Conservation (phyloP, 345 rosid species). For the Pugionium dolabratum region DNA sequence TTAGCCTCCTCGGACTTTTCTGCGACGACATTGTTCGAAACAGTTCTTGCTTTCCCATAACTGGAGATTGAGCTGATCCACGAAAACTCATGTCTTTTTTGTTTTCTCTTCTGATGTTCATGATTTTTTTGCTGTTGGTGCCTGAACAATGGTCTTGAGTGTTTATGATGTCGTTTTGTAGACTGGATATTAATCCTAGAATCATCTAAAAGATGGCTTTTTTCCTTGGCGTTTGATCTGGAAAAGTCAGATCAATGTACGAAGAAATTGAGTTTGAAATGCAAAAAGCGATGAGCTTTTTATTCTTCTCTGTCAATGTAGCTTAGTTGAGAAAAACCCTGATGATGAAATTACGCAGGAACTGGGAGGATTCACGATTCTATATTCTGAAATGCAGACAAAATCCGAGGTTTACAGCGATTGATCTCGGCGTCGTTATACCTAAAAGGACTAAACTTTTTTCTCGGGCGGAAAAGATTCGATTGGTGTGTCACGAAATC, state of each 20-base stretch:
- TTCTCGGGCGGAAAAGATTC: neutral
- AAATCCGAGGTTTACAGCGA: neutral
- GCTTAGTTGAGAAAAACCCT: constrained; percentile 19
- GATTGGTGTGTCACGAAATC: neutral
- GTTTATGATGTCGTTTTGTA: constrained; percentile 32
- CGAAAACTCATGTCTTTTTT: constrained; percentile 19
- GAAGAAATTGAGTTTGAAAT: neutral
- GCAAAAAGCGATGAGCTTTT: neutral
- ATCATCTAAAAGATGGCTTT: constrained; percentile 10
- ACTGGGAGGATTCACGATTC: neutral
- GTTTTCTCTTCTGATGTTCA: constrained; percentile 39
- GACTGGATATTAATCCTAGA: constrained; percentile 22
- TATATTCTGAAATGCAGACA: neutral
- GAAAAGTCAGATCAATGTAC: constrained; percentile 8
- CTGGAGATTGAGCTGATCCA: constrained; percentile 26
- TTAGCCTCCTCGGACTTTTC: constrained; percentile 43
- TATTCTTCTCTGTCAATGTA: constrained; percentile 13
- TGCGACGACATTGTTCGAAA: constrained; percentile 37
- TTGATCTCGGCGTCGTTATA: constrained; percentile 7
- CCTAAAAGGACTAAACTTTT: neutral
- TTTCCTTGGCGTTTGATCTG: constrained; percentile 1
- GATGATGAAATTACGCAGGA: neutral
- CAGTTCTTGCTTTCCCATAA: constrained; percentile 34
- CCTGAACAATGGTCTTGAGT: constrained; percentile 14
- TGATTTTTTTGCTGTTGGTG: constrained; percentile 23